These are phyloP conservation scores for Picea glauca DNA, from an alignment of 75 land plant species.

Conservation along the genomic window DNA sequence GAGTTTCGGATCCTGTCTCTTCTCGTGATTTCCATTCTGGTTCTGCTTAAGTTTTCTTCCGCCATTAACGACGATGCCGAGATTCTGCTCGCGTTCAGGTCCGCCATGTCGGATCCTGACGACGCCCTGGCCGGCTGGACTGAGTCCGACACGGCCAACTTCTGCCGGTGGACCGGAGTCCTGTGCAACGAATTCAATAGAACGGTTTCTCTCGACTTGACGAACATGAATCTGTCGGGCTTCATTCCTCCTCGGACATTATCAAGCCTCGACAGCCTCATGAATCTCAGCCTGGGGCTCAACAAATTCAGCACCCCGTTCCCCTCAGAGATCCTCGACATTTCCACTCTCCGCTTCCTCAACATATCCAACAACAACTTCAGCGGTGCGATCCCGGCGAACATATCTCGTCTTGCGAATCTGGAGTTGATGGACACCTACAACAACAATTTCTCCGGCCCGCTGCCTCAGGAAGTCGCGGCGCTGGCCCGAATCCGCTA, in stretches of 20 bases:
- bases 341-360: constrained; percentile 18
- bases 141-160: not conserved
- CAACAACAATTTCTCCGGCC: constrained; percentile 31
- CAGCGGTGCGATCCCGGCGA: constrained; percentile 5
- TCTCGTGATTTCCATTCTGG: no score
- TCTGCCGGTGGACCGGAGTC: constrained; percentile 30
- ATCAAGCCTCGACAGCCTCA: constrained; percentile 17
- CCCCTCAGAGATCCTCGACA: constrained; percentile 16
- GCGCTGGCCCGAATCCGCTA: constrained; percentile 16
- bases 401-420: not conserved
- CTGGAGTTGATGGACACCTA: constrained; percentile 28
- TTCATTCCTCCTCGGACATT: constrained; percentile 19
- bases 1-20: no score
- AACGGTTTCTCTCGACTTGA: constrained; percentile 22
- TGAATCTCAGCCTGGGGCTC: constrained; percentile 26
- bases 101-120: constrained; percentile 20
- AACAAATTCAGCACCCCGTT: constrained; percentile 32
- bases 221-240: constrained; percentile 35
- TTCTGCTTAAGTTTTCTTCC: no score
- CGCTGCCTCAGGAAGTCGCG: constrained; percentile 17
- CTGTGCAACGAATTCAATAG: constrained; percentile 6
- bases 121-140: constrained; percentile 20
- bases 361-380: constrained; percentile 50
- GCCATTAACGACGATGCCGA: constrained; percentile 5
- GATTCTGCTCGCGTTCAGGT: constrained; percentile 21